Conservation (phyloP, 2,329 filamentous ascomycete species). For the Clonostachys solani region DNA sequence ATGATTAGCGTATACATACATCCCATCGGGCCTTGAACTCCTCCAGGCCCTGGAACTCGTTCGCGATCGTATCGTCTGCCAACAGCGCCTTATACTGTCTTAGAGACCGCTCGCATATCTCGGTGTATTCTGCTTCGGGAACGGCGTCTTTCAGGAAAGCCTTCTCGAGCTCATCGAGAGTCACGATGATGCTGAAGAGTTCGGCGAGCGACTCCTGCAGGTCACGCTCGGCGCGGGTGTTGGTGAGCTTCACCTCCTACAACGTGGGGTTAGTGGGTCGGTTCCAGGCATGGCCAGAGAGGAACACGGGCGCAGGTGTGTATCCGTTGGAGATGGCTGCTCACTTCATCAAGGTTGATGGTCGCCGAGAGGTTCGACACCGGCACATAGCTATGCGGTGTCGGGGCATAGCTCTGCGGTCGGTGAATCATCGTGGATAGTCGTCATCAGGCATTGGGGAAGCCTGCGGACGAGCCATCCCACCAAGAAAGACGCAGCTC, state of each 20-base stretch:
- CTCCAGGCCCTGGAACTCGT: conserved; percentile 82
- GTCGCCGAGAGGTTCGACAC: conserved; percentile 78
- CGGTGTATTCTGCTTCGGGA: conserved; percentile 86
- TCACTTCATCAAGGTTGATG: conserved; percentile 89
- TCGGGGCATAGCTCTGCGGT: conserved; percentile 81
- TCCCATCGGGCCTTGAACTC: conserved; percentile 91
- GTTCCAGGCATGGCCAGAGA: conserved; percentile 1
- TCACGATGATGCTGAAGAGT: conserved; percentile 96
- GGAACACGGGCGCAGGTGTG: conserved; percentile 2
- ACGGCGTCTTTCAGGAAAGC: conserved; percentile 96
- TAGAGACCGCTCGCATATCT: conserved; percentile 88
- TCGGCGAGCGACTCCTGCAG: conserved; percentile 94
- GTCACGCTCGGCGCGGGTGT: conserved; percentile 83
- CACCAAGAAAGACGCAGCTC: neutral
- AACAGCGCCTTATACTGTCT: conserved; percentile 97
- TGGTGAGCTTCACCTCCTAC: conserved; percentile 88
- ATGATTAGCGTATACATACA: conserved; percentile 48
- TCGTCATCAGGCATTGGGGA: conserved; percentile 18
- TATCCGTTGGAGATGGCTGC: conserved; percentile 3
- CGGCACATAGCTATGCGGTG: conserved; percentile 87
- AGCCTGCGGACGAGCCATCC: neutral
- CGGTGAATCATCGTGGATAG: conserved; percentile 44
- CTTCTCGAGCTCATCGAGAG: conserved; percentile 91
- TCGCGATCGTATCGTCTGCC: conserved; percentile 85
- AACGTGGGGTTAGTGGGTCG: conserved; percentile 10